Evolutionary conservation across 2,329 filamentous ascomycete genomes (phyloP).

Genomic region (Chalaropsis thielavioides): DNA sequence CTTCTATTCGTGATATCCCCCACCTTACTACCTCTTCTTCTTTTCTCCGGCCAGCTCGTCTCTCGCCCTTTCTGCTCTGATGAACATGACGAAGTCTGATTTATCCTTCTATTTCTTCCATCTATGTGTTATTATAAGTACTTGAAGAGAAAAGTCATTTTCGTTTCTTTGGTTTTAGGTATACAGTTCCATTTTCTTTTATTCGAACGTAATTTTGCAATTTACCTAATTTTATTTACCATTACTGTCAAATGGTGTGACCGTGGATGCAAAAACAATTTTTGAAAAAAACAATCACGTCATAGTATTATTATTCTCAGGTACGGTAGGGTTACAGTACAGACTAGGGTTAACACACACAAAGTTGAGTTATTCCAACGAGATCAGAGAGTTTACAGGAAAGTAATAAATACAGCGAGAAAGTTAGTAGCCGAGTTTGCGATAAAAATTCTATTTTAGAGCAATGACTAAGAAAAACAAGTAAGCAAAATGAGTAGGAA

Average conservation of each 20-base stretch:
- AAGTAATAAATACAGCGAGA: too few species aligned
- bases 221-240: background rate
- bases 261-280: background rate
- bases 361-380: background rate
- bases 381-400: too few species aligned
- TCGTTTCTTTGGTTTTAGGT: background rate
- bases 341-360: too few species aligned
- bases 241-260: background rate
- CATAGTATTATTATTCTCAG: background rate
- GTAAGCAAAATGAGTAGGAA: background rate
- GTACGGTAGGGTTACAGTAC: background rate
- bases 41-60: background rate
- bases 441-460: background rate
- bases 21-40: constrained; percentile 1
- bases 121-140: constrained; percentile 3
- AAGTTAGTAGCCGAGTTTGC: too few species aligned
- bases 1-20: constrained; percentile 11
- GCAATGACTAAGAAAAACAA: background rate
- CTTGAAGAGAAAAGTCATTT: constrained; percentile 5
- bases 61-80: background rate
- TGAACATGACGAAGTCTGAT: background rate
- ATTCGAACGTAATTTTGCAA: background rate
- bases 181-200: background rate
- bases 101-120: background rate
- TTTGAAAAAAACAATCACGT: background rate